A percentile compares a stretch with the other conserved stretches of the same genome.
phyloP scores from a whole-genome alignment of 2,329 filamentous ascomycete species.

The Fusarium austroafricanum region DNA sequence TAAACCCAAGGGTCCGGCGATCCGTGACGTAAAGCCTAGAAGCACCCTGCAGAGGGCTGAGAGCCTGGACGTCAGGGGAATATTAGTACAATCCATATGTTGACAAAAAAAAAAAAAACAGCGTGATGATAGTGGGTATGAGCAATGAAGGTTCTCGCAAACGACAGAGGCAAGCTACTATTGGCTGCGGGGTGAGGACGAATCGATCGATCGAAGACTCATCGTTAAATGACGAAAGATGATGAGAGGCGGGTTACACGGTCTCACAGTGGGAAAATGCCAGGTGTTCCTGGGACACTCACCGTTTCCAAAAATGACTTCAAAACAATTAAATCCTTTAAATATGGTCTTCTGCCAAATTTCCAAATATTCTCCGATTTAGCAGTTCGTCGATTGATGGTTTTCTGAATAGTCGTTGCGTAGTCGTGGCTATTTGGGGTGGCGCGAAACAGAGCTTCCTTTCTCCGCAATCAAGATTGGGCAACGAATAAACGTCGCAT shows the following conservation, averaged over 20 bases:
- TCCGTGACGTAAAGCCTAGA: constrained; percentile 40
- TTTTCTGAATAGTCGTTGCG: neutral
- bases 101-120: neutral
- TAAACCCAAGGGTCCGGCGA: constrained; percentile 27
- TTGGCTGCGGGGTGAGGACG: constrained; percentile 40
- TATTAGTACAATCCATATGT: constrained; percentile 24
- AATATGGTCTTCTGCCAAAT: neutral
- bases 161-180: constrained; percentile 21
- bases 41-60: constrained; percentile 20
- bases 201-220: constrained; percentile 51
- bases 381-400: neutral
- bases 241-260: constrained; percentile 20
- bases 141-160: constrained; percentile 20
- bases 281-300: constrained; percentile 26
- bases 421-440: constrained; percentile 3
- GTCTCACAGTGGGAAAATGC: constrained; percentile 19
- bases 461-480: constrained; percentile 24
- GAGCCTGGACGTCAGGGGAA: constrained; percentile 12
- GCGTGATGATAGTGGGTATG: constrained; percentile 5
- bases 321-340: constrained; percentile 1
- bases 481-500: constrained; percentile 1
- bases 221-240: constrained; percentile 44
- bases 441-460: constrained; percentile 5
- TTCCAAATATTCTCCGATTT: neutral
- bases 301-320: constrained; percentile 21